Percentiles rank a stretch among this genome's conserved stretches.
phyloP scores from a whole-genome alignment of 257 asterid species.

The Linderniella brevidens region DNA sequence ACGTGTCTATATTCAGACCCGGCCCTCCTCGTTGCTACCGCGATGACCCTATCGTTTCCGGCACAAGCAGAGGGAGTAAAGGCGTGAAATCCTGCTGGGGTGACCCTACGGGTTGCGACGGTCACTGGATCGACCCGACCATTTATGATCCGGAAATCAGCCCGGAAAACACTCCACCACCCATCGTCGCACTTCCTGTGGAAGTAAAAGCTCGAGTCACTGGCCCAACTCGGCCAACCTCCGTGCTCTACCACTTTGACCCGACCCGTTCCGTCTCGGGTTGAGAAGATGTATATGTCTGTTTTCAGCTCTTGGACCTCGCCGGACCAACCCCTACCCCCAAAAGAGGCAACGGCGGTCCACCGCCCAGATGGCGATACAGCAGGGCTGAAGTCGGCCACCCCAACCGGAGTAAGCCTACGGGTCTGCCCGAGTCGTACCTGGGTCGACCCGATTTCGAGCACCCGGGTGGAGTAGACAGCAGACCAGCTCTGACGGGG shows the following conservation, averaged over 20 bases:
- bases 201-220: slow-evolving; percentile 62
- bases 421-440: slow-evolving; percentile 36
- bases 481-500: slow-evolving; percentile 84
- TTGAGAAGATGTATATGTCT: slow-evolving; percentile 47
- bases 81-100: slow-evolving; percentile 85
- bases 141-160: slow-evolving; percentile 11
- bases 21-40: slow-evolving; percentile 61
- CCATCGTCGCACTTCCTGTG: slow-evolving; percentile 66
- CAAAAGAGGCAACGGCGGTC: slow-evolving; percentile 86
- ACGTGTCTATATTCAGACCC: slow-evolving; percentile 57
- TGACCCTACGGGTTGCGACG: slow-evolving; percentile 35
- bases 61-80: slow-evolving; percentile 75
- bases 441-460: slow-evolving; percentile 17
- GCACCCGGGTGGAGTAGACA: slow-evolving; percentile 28
- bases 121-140: slow-evolving; percentile 20
- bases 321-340: slow-evolving; percentile 61
- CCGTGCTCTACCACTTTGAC: slow-evolving; percentile 68
- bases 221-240: slow-evolving; percentile 92
- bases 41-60: slow-evolving; percentile 40
- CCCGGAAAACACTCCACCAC: slow-evolving; percentile 85
- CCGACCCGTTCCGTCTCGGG: slow-evolving; percentile 63
- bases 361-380: slow-evolving; percentile 77
- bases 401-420: slow-evolving; percentile 50
- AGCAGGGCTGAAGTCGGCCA: slow-evolving; percentile 83
- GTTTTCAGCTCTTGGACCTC: slow-evolving; percentile 62